Evolutionary conservation across 2,329 filamentous ascomycete genomes (phyloP).

Genomic region (Monosporascus sp.): DNA sequence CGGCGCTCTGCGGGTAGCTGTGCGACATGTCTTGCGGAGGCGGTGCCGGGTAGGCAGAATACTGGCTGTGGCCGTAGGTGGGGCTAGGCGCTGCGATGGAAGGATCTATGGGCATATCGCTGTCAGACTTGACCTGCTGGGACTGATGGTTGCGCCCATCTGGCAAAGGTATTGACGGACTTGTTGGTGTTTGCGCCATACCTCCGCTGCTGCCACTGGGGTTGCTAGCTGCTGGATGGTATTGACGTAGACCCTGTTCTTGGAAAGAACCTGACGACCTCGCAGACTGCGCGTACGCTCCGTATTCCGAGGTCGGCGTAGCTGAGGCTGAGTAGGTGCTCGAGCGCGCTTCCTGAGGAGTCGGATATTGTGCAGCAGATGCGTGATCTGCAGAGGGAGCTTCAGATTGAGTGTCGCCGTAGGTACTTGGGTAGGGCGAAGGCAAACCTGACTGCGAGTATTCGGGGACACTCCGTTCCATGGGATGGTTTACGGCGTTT

Average conservation of each 20-base stretch:
- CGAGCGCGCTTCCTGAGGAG: constrained; percentile 73
- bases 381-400: constrained; percentile 81
- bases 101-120: constrained; percentile 97
- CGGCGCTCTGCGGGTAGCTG: constrained; percentile 60
- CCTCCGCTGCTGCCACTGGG: constrained; percentile 70
- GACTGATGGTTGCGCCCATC: constrained; percentile 76
- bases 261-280: constrained; percentile 75
- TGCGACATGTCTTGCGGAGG: constrained; percentile 84
- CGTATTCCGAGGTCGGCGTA: constrained; percentile 87
- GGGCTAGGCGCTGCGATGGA: constrained; percentile 92
- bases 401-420: constrained; percentile 75
- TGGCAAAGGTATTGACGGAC: constrained; percentile 88
- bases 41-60: constrained; percentile 75
- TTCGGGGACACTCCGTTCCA: constrained; percentile 64
- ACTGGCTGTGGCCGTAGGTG: constrained; percentile 77
- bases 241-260: constrained; percentile 81
- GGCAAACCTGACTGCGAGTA: constrained; percentile 87
- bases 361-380: constrained; percentile 86
- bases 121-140: constrained; percentile 85
- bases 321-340: constrained; percentile 68
- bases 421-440: constrained; percentile 63
- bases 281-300: constrained; percentile 67
- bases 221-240: constrained; percentile 71
- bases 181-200: constrained; percentile 97
- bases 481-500: constrained; percentile 33